phyloP scores from a whole-genome alignment of 352 stramenopile species.

The Globisporangium acanthophoron region DNA sequence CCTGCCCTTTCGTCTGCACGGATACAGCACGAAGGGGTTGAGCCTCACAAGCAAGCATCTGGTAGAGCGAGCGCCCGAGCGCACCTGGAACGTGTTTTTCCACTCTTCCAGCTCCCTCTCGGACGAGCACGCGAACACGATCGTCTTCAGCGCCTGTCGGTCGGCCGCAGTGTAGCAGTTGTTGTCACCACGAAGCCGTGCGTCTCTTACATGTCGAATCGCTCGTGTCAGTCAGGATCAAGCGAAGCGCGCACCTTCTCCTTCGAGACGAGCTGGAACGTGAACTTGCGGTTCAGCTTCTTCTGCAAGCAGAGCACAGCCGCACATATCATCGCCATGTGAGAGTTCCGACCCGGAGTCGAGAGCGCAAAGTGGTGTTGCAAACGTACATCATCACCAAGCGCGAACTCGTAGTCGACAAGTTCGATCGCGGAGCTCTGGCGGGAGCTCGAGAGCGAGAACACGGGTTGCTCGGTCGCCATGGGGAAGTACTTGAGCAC shows the following conservation, averaged over 20 bases:
- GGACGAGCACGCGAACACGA: constrained; percentile 55
- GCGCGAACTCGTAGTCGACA: constrained; percentile 35
- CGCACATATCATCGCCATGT: neutral
- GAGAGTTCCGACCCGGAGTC: neutral
- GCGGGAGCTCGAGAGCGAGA: constrained; percentile 48
- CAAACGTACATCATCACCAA: constrained; percentile 33
- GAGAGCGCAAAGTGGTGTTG: neutral
- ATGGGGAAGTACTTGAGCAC: constrained; percentile 75
- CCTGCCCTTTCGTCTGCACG: neutral
- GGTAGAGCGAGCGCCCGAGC: neutral
- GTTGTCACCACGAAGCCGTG: neutral
- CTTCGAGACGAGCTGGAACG: constrained; percentile 49
- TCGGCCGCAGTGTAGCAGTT: neutral
- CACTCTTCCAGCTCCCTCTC: constrained; percentile 58
- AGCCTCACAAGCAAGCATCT: neutral
- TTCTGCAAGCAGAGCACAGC: constrained; percentile 21
- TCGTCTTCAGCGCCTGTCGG: constrained; percentile 33
- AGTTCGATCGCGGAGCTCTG: constrained; percentile 45
- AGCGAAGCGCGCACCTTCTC: constrained; percentile 30
- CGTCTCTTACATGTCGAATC: no score
- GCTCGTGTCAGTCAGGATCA: neutral
- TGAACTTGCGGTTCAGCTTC: constrained; percentile 55
- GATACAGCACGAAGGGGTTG: neutral
- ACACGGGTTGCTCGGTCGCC: constrained; percentile 44
- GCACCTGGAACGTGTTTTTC: constrained; percentile 46